These are phyloP conservation scores for Vaccinium myrtillus DNA, from an alignment of 148 eudicot species.

Conservation along the genomic window DNA sequence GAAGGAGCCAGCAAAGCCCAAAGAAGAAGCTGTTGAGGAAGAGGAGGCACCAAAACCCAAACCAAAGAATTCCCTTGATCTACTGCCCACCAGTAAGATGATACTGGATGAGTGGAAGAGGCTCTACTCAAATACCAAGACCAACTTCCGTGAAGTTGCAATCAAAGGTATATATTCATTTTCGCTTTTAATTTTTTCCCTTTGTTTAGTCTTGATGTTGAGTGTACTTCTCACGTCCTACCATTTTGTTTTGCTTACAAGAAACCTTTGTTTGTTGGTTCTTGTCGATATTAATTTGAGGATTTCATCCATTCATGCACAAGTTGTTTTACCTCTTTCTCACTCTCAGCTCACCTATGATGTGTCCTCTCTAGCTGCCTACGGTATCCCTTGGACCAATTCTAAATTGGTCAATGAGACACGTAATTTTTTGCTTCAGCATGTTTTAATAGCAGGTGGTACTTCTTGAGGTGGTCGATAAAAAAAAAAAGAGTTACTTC, in stretches of 20 bases:
- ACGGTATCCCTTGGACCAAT: neutral
- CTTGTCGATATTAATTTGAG: neutral
- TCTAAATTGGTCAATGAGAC: neutral
- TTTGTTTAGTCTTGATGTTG: neutral
- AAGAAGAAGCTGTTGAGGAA: constrained; percentile 40
- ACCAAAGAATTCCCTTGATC: constrained; percentile 77
- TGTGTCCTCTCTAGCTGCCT: neutral
- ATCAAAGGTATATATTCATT: constrained; percentile 65
- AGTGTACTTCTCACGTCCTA: neutral
- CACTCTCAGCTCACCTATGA: neutral
- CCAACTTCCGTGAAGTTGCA: constrained; percentile 90
- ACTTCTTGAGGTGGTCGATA: neutral
- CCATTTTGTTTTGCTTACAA: neutral
- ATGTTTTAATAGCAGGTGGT: neutral
- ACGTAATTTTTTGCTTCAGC: constrained; percentile 6
- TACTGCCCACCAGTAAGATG: constrained; percentile 84
- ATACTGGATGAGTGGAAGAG: constrained; percentile 89
- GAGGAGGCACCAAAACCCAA: constrained; percentile 88
- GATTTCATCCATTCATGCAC: neutral
- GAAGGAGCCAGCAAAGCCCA: constrained; percentile 52
- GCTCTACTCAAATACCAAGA: constrained; percentile 80
- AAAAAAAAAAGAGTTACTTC: too few relatives aligned
- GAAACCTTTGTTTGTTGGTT: neutral
- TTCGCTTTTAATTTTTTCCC: neutral
- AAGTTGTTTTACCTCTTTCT: neutral